Evolutionary conservation across 805 yeast genomes (phyloP).

Genomic region (Wickerhamiella bombiphila): DNA sequence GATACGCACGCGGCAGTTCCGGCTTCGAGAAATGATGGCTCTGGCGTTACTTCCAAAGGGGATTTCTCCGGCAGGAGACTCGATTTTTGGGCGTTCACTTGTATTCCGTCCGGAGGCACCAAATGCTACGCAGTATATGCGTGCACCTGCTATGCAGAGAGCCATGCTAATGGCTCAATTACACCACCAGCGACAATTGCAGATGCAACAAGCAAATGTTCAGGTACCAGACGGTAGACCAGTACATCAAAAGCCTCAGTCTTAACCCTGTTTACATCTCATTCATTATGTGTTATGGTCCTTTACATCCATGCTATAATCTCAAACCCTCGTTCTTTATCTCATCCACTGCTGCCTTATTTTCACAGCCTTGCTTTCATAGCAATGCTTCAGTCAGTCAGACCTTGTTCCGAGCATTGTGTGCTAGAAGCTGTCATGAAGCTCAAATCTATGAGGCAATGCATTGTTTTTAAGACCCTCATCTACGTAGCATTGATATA

Average conservation of each 20-base stretch:
- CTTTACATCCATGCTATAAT: too few species aligned
- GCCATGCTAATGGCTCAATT: slow-evolving; percentile 14
- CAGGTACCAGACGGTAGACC: neutral
- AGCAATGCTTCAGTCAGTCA: too few species aligned
- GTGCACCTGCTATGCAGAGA: slow-evolving; percentile 24
- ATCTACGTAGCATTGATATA: too few species aligned
- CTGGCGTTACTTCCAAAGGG: slow-evolving; percentile 43
- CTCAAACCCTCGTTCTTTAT: too few species aligned
- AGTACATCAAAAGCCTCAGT: neutral
- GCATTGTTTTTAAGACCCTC: too few species aligned
- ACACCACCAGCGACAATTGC: slow-evolving; percentile 14
- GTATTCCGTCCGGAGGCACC: slow-evolving; percentile 59
- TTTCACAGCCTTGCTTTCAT: too few species aligned
- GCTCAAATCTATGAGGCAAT: too few species aligned
- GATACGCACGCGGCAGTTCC: slow-evolving; percentile 55
- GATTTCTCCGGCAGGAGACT: slow-evolving; percentile 32
- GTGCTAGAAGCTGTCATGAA: too few species aligned
- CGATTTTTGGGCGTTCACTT: slow-evolving; percentile 66
- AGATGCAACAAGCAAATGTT: slow-evolving; percentile 4
- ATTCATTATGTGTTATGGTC: too few species aligned
- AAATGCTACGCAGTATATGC: slow-evolving; percentile 29
- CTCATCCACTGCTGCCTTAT: too few species aligned
- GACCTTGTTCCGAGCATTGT: too few species aligned
- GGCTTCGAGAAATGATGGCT: slow-evolving; percentile 91
- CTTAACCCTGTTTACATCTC: too few species aligned